phyloP scores from a whole-genome alignment of 2,329 filamentous ascomycete species.

The Venturia carpophila region DNA sequence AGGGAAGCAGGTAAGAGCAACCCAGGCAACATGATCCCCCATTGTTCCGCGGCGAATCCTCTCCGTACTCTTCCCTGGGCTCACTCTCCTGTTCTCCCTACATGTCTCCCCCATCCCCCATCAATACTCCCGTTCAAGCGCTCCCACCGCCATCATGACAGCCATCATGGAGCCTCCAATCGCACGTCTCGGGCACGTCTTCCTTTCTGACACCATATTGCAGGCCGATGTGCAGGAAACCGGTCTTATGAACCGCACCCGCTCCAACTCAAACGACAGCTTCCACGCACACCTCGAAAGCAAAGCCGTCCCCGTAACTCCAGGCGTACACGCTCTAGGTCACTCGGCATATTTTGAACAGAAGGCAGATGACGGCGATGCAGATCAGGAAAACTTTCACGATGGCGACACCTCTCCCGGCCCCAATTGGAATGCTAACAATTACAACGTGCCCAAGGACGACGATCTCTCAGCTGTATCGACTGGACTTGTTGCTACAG shows the following conservation, averaged over 20 bases:
- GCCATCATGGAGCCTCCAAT: neutral
- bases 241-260: neutral
- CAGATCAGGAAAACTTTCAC: constrained; percentile 21
- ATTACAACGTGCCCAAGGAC: constrained; percentile 19
- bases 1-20: constrained; percentile 1
- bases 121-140: neutral
- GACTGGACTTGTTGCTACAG: neutral
- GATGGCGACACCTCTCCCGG: constrained; percentile 27
- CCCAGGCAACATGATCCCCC: neutral
- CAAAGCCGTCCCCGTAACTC: constrained; percentile 34
- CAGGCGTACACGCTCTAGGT: constrained; percentile 31
- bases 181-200: neutral
- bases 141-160: neutral
- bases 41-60: neutral
- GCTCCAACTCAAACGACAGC: constrained; percentile 3
- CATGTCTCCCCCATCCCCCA: neutral
- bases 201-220: neutral
- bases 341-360: constrained; percentile 33
- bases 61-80: too few species aligned
- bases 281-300: constrained; percentile 6
- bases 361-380: constrained; percentile 15
- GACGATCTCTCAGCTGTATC: neutral
- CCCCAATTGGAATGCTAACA: constrained; percentile 32
- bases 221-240: constrained; percentile 12
- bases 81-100: neutral